Base-by-base conservation (phyloP, 768 basidiomycete genomes). In the Lentinula lateritia region DNA sequence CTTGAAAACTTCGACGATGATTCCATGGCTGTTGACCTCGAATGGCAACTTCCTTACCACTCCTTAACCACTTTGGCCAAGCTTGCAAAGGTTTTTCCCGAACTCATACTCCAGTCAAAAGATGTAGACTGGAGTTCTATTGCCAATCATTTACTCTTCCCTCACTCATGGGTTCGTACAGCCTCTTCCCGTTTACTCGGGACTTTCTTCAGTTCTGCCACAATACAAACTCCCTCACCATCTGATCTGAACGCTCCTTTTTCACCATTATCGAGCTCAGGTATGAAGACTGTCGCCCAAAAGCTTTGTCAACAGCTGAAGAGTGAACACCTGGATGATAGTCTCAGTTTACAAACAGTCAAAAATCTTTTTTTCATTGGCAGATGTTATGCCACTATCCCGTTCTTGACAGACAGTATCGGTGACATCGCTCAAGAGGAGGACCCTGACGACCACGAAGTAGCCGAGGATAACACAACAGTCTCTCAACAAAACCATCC, bases 291-390 rank as follows among this genome's bases (percentile, higher is more conserved):
- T 36, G 77, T 89, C 8, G 90, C 94, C 0, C 80, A 81, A 63
- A 94, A 89, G 70, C 73, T 89, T 35, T 89, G 85, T 50, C 71
- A 85, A 18, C 87, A 98, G 69, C 80, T 99, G 62, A 90, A 89
- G 74, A 93, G 94, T 68, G 81, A 87, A 15, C 83, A 92, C 63
- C 73, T 93, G 50, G 90, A 92, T 65, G 86, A 87, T 23, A 68
- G 80, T 0, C 78, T 92, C n/a, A 80, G 87, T 62, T 69, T 93
- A 65, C 93, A 98, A 74, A 75, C 93, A 9, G 93, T 96, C 66
- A 98, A 97, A 77, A 93, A 98, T 67, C 72, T 98, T 28, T 93
- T 95, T 68, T 95, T 90, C 69, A 76, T 96, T n/a, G 93, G 92
- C 23, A 95, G 92, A 73, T 89, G 88, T 71, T 96, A 92, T 71